phyloP scores from a whole-genome alignment of 2,329 filamentous ascomycete species.

The Xylariaceae sp. region DNA sequence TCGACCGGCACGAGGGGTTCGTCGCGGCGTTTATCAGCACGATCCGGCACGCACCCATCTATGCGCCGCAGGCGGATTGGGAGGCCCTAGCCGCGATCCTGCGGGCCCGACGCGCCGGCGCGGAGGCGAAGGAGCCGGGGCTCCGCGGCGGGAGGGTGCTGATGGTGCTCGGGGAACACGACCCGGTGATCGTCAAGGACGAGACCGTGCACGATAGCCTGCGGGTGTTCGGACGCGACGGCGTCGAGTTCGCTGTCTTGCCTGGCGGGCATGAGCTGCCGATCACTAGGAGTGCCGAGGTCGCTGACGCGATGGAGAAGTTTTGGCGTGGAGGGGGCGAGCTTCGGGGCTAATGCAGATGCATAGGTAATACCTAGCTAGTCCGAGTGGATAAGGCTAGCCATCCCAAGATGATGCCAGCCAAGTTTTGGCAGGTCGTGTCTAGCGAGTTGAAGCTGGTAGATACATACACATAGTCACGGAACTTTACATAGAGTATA shows the following conservation, averaged over 20 bases:
- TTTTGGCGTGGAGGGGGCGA: conserved; percentile 19
- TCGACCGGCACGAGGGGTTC: conserved; percentile 68
- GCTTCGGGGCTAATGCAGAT: background rate
- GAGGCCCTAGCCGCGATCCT: conserved; percentile 54
- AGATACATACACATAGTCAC: background rate
- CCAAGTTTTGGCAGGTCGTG: background rate
- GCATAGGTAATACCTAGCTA: no score
- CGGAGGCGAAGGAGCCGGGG: conserved; percentile 40
- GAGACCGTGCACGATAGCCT: conserved; percentile 66
- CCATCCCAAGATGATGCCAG: background rate
- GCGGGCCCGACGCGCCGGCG: background rate
- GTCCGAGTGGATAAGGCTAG: background rate
- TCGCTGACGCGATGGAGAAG: conserved; percentile 48
- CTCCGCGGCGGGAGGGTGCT: conserved; percentile 56
- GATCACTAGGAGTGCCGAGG: conserved; percentile 60
- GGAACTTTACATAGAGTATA: no score
- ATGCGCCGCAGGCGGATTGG: conserved; percentile 67
- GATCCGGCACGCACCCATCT: conserved; percentile 71
- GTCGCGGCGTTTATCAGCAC: conserved; percentile 70
- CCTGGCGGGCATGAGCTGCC: conserved; percentile 72
- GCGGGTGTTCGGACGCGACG: conserved; percentile 58
- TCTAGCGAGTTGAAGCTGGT: background rate
- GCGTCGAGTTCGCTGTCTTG: conserved; percentile 57
- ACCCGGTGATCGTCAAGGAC: conserved; percentile 67
- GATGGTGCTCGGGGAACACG: conserved; percentile 66